These are phyloP conservation scores for Hyphopichia fennica DNA, from an alignment of 1,139 yeast genomes.

Conservation along the genomic window DNA sequence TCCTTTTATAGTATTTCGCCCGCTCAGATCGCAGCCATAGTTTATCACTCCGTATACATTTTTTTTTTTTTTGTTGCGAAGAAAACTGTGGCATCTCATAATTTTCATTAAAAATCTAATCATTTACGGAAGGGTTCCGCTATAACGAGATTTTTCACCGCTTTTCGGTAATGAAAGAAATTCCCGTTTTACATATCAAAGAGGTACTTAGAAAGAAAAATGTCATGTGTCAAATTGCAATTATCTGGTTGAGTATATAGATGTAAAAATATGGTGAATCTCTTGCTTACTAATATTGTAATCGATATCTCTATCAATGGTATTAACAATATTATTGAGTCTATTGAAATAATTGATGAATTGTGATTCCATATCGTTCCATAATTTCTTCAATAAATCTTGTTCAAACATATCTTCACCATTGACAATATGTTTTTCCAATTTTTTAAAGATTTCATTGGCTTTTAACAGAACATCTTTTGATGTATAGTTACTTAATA, in stretches of 20 bases:
- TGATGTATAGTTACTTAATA: slow-evolving; percentile 55
- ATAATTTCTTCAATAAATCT: slow-evolving; percentile 45
- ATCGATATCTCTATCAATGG: slow-evolving; percentile 42
- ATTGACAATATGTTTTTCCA: slow-evolving; percentile 57
- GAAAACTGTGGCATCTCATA: slow-evolving; percentile 1
- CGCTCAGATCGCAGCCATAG: slow-evolving; percentile 3
- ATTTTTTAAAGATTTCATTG: slow-evolving; percentile 53
- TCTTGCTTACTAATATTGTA: slow-evolving; percentile 35
- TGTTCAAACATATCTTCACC: slow-evolving; percentile 47
- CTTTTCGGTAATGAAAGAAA: background rate
- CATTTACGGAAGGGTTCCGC: background rate
- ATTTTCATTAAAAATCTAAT: background rate
- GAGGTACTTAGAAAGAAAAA: too few relatives aligned
- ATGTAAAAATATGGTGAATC: slow-evolving; percentile 30
- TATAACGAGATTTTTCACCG: background rate
- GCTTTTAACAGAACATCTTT: slow-evolving; percentile 60
- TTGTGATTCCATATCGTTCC: slow-evolving; percentile 42
- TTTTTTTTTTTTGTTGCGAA: background rate
- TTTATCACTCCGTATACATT: background rate
- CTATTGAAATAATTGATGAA: slow-evolving; percentile 37
- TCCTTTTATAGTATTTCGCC: too few relatives aligned
- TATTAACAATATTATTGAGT: slow-evolving; percentile 36
- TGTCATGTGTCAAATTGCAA: too few relatives aligned
- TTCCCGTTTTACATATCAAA: too few relatives aligned
- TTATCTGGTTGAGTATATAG: slow-evolving; percentile 12